These are phyloP conservation scores for Anthostomella pinea DNA, from an alignment of 2,329 filamentous ascomycete genomes.

Conservation along the genomic window DNA sequence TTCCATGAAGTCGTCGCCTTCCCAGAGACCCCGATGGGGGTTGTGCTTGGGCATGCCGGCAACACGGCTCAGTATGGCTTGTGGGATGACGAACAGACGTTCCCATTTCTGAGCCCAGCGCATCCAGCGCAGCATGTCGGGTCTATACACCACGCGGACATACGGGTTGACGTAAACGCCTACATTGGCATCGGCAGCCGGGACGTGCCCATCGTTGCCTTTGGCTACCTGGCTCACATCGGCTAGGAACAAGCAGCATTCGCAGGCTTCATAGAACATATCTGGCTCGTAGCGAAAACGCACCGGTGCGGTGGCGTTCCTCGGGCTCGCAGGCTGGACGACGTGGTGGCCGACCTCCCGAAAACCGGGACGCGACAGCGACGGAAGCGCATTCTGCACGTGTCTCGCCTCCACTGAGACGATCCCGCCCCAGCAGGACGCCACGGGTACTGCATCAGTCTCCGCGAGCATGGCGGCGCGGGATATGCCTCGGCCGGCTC, in stretches of 20 bases:
- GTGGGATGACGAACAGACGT: constrained; percentile 57
- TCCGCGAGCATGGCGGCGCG: constrained; percentile 61
- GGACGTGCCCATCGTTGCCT: constrained; percentile 34
- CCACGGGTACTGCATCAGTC: constrained; percentile 64
- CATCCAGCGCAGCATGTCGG: constrained; percentile 55
- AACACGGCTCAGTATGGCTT: constrained; percentile 55
- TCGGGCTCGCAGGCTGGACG: constrained; percentile 33
- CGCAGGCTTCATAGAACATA: constrained; percentile 60
- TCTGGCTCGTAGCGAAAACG: constrained; percentile 59
- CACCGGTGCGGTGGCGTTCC: constrained; percentile 37
- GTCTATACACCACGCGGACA: constrained; percentile 67
- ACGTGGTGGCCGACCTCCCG: constrained; percentile 33
- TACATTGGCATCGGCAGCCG: too few species aligned
- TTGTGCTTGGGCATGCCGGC: constrained; percentile 58
- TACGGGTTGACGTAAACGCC: constrained; percentile 74
- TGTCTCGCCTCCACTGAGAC: constrained; percentile 61
- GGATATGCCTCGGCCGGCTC: constrained; percentile 49
- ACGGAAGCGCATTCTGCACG: constrained; percentile 44
- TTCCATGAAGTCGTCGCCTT: constrained; percentile 53
- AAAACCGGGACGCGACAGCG: constrained; percentile 33
- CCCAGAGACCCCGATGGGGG: constrained; percentile 55
- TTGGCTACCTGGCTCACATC: constrained; percentile 42
- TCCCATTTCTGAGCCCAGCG: constrained; percentile 62
- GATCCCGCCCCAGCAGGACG: constrained; percentile 77
- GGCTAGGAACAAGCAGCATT: constrained; percentile 59